A percentile compares a stretch with the other conserved stretches of the same genome.
These are phyloP conservation scores for Paralagenidium karlingii DNA, from an alignment of 352 stramenopile genomes.

Conservation along the genomic window DNA sequence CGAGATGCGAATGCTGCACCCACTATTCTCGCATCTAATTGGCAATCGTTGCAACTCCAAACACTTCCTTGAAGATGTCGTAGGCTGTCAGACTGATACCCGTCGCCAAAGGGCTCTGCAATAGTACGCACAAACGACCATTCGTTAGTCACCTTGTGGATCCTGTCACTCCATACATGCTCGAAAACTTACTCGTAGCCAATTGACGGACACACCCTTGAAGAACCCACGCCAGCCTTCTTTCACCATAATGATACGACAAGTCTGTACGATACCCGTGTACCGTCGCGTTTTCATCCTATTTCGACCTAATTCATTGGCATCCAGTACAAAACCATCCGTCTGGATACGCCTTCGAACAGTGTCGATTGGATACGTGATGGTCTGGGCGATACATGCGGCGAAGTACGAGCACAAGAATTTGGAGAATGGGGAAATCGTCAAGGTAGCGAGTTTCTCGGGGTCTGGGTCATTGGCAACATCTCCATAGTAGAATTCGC, in stretches of 20 bases:
- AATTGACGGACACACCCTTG: constrained; percentile 80
- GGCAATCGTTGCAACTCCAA: constrained; percentile 55
- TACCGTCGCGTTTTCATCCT: constrained; percentile 30
- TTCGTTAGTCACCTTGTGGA: neutral
- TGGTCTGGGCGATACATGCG: constrained; percentile 73
- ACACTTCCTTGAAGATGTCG: constrained; percentile 77
- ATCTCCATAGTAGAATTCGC: constrained; percentile 3
- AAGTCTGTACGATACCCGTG: constrained; percentile 49
- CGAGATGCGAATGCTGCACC: neutral
- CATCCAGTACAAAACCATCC: constrained; percentile 52
- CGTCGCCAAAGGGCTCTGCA: constrained; percentile 67
- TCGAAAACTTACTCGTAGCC: constrained; percentile 75
- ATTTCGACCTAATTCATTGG: constrained; percentile 12
- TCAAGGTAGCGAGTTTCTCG: constrained; percentile 1
- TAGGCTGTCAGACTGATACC: constrained; percentile 81
- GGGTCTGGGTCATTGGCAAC: neutral
- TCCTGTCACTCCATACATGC: too few relatives aligned
- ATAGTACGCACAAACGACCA: neutral
- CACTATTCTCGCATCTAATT: neutral
- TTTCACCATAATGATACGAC: constrained; percentile 48
- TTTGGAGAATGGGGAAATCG: constrained; percentile 41
- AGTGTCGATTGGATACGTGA: constrained; percentile 77
- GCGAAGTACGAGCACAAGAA: constrained; percentile 77
- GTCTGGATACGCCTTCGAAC: constrained; percentile 76
- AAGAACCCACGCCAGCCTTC: constrained; percentile 78